Conservation (phyloP, 1,284 basidiomycete species). For the Ceratobasidium sp. region DNA sequence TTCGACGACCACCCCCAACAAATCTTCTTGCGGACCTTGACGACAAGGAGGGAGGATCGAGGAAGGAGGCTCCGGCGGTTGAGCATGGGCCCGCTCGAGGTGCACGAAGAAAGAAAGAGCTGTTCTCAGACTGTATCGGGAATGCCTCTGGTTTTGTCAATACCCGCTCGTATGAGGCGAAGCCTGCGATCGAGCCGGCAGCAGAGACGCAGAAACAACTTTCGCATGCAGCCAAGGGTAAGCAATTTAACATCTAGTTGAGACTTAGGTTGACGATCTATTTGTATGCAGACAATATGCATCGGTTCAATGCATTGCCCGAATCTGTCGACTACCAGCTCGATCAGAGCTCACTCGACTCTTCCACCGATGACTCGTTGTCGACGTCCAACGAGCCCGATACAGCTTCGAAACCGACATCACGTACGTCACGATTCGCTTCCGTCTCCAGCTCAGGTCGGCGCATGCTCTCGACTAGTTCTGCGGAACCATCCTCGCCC, state of each 20-base stretch:
- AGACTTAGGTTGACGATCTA: neutral
- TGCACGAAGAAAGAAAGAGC: neutral
- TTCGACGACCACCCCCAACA: neutral
- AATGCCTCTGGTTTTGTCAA: constrained; percentile 28
- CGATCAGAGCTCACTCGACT: neutral
- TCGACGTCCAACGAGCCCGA: neutral
- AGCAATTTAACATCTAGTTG: neutral
- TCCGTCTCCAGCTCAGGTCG: neutral
- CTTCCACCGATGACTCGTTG: neutral
- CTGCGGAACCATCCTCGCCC: neutral
- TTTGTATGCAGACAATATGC: constrained; percentile 15
- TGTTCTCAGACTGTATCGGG: constrained; percentile 32
- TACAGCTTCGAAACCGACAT: neutral
- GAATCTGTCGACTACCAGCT: neutral
- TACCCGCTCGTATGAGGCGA: constrained; percentile 30
- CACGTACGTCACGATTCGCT: constrained; percentile 2
- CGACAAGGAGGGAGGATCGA: neutral
- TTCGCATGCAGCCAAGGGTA: constrained; percentile 29
- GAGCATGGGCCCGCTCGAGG: neutral
- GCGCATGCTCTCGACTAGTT: constrained; percentile 28
- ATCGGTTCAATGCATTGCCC: constrained; percentile 22
- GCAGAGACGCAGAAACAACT: constrained; percentile 8
- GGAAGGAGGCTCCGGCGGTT: neutral
- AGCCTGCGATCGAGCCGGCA: constrained; percentile 30
- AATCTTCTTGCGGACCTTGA: constrained; percentile 8